phyloP scores from a whole-genome alignment of 805 yeast species.

The Cyberlindnera petersonii region DNA sequence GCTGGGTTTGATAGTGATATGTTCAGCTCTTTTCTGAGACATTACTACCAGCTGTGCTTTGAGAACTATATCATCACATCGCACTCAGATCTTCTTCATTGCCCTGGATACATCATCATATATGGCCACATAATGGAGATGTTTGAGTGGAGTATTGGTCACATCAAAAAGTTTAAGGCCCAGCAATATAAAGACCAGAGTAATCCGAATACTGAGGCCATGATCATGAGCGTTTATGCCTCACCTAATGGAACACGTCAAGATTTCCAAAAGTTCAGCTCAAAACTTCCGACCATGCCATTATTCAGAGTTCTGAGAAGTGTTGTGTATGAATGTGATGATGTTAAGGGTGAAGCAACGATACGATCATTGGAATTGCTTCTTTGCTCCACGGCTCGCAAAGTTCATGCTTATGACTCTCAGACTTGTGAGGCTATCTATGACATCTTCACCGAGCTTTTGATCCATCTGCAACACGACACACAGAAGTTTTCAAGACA shows the following conservation, averaged over 20 bases:
- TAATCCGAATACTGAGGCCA: conserved; percentile 9
- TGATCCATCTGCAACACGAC: conserved; percentile 14
- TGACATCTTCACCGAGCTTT: conserved; percentile 32
- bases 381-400: conserved; percentile 8
- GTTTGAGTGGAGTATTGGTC: conserved; percentile 20
- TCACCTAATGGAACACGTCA: conserved; percentile 8
- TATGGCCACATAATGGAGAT: conserved; percentile 23
- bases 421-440: conserved; percentile 40
- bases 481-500: conserved; percentile 10
- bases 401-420: conserved; percentile 32
- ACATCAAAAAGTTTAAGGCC: conserved; percentile 19
- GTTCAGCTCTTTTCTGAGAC: conserved; percentile 58
- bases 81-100: conserved; percentile 10
- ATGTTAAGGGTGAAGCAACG: neutral
- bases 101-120: conserved; percentile 25
- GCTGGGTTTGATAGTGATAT: conserved; percentile 51
- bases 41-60: conserved; percentile 36
- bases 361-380: conserved; percentile 5
- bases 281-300: conserved; percentile 12
- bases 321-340: conserved; percentile 9
- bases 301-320: conserved; percentile 9
- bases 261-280: conserved; percentile 6
- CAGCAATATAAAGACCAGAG: conserved; percentile 14
- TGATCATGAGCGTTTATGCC: conserved; percentile 17
- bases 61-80: conserved; percentile 2